phyloP scores from a whole-genome alignment of 345 rosid genomes.

The Sisymbrium altissimum region DNA sequence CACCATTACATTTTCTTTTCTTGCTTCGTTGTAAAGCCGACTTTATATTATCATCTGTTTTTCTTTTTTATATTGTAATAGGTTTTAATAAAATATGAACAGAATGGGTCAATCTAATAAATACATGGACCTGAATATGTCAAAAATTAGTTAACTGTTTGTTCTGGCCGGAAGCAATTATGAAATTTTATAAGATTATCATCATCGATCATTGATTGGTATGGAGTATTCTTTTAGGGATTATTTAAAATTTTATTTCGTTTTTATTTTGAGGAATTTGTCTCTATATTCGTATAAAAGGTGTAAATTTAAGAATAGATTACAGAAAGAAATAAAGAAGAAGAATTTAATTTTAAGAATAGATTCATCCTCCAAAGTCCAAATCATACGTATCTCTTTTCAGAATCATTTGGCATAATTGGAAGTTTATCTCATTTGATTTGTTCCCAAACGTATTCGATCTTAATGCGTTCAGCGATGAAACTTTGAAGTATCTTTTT shows the following conservation, averaged over 20 bases:
- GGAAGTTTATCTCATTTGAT: background rate
- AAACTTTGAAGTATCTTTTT: too few relatives aligned
- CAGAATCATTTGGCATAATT: background rate
- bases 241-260: background rate
- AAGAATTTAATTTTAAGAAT: background rate
- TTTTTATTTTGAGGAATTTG: background rate
- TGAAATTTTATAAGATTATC: slow-evolving; percentile 7
- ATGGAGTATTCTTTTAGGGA: background rate
- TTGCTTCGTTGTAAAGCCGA: slow-evolving; percentile 38
- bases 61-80: background rate
- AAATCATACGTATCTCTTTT: background rate
- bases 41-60: slow-evolving; percentile 24
- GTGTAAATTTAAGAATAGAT: background rate
- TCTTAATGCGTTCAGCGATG: background rate
- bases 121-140: slow-evolving; percentile 27
- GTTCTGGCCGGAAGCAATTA: slow-evolving; percentile 11
- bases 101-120: slow-evolving; percentile 29
- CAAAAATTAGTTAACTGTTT: slow-evolving; percentile 18
- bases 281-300: background rate
- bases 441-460: background rate
- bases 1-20: slow-evolving; percentile 33
- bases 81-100: slow-evolving; percentile 1
- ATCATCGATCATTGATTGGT: slow-evolving; percentile 1
- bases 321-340: background rate
- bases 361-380: background rate